Conservation (phyloP, 2,329 filamentous ascomycete genomes). For the Colletotrichum gigasporum region DNA sequence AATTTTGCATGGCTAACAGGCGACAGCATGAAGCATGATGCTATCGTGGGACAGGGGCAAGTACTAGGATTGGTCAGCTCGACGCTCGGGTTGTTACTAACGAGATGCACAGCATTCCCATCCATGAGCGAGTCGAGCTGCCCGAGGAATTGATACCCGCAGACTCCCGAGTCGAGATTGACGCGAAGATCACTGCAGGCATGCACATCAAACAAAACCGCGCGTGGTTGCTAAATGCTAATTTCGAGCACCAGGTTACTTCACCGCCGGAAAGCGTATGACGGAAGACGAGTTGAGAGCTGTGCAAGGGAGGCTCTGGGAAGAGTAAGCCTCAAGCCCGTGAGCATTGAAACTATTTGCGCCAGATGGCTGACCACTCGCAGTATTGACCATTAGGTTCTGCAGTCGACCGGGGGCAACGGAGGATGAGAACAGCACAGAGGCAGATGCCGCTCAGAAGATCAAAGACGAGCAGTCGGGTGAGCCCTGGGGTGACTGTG, state of each 20-base stretch:
- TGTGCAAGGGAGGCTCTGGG: slow-evolving; percentile 91
- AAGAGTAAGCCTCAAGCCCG: slow-evolving; percentile 64
- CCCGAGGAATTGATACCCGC: slow-evolving; percentile 94
- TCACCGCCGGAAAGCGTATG: slow-evolving; percentile 91
- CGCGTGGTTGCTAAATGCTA: background rate
- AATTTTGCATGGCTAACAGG: background rate
- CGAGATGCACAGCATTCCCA: slow-evolving; percentile 71
- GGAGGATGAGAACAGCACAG: background rate
- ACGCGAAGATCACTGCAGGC: slow-evolving; percentile 97
- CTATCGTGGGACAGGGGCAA: slow-evolving; percentile 83
- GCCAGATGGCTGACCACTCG: slow-evolving; percentile 2
- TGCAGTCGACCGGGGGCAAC: too few species aligned
- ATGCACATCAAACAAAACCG: slow-evolving; percentile 44
- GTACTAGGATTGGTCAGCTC: slow-evolving; percentile 33
- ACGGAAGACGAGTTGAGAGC: slow-evolving; percentile 85
- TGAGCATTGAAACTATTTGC: too few species aligned
- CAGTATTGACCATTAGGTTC: slow-evolving; percentile 44
- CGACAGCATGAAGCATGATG: slow-evolving; percentile 86
- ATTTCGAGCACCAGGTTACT: slow-evolving; percentile 62
- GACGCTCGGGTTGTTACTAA: slow-evolving; percentile 24
- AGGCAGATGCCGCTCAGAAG: background rate
- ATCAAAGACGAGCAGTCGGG: background rate
- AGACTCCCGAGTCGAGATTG: slow-evolving; percentile 97
- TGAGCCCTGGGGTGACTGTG: background rate
- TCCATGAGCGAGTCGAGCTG: slow-evolving; percentile 89